These are phyloP conservation scores for Aegle marmelos DNA, from an alignment of 345 rosid species.

Conservation along the genomic window DNA sequence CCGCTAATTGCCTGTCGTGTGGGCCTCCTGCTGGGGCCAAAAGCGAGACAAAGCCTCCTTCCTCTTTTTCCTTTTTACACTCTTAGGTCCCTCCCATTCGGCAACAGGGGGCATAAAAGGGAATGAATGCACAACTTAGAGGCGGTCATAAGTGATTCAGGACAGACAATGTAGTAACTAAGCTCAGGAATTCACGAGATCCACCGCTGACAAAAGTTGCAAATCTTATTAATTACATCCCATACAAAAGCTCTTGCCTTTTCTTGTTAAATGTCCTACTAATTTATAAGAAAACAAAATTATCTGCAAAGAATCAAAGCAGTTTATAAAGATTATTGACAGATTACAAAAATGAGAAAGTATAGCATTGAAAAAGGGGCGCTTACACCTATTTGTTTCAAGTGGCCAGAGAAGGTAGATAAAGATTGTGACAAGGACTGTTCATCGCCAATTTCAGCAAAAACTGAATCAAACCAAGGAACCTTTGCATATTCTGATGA, in stretches of 20 bases:
- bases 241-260: background rate
- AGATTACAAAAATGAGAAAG: background rate
- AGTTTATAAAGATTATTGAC: background rate
- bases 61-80: too few species aligned
- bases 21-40: background rate
- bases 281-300: background rate
- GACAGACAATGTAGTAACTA: background rate
- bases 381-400: conserved; percentile 86
- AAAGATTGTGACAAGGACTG: conserved; percentile 87
- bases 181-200: background rate
- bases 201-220: background rate
- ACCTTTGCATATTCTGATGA: conserved; percentile 76
- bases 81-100: too few species aligned
- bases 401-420: conserved; percentile 93
- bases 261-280: background rate
- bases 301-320: background rate
- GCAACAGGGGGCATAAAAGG: too few species aligned
- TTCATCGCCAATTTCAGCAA: conserved; percentile 95
- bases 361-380: background rate
- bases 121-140: background rate
- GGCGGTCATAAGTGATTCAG: background rate
- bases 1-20: too few species aligned
- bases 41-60: background rate
- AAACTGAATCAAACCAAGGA: conserved; percentile 93
- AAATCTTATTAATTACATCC: background rate